These are phyloP conservation scores for Eucalyptus decipiens DNA, from an alignment of 345 rosid species.

Conservation along the genomic window DNA sequence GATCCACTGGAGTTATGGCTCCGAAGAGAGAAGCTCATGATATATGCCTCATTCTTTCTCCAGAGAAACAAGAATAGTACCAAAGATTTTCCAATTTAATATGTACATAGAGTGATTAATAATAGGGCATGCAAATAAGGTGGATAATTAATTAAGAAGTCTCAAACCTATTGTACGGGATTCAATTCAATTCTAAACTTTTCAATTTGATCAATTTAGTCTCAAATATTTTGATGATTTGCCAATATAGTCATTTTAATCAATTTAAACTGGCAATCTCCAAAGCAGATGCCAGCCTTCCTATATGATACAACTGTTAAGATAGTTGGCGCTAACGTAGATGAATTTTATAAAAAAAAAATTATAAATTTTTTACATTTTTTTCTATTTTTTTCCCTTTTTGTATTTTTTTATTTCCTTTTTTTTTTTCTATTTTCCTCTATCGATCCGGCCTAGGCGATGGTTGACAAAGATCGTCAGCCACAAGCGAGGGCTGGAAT, in stretches of 20 bases:
- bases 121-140: not conserved
- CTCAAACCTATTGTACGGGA: fast-evolving
- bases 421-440: not conserved
- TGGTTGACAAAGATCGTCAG: fast-evolving
- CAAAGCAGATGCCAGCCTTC: fast-evolving
- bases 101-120: not conserved
- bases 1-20: not conserved
- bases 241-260: not conserved
- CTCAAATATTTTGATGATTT: not conserved
- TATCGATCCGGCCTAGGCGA: fast-evolving
- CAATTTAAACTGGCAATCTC: not conserved
- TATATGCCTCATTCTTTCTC: not conserved
- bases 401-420: not conserved
- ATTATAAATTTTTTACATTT: not conserved
- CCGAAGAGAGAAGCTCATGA: not conserved
- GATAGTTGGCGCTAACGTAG: fast-evolving
- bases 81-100: not conserved
- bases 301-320: not conserved
- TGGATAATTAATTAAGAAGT: not conserved
- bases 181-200: not conserved
- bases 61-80: not conserved
- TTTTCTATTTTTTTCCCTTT: no score
- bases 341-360: not conserved
- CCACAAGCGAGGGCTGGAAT: not conserved
- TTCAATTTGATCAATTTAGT: not conserved